Percentiles rank a stretch among this genome's conserved stretches.
Conservation (phyloP, 108 stramenopile genomes). For the Skeletonema tropicum region DNA sequence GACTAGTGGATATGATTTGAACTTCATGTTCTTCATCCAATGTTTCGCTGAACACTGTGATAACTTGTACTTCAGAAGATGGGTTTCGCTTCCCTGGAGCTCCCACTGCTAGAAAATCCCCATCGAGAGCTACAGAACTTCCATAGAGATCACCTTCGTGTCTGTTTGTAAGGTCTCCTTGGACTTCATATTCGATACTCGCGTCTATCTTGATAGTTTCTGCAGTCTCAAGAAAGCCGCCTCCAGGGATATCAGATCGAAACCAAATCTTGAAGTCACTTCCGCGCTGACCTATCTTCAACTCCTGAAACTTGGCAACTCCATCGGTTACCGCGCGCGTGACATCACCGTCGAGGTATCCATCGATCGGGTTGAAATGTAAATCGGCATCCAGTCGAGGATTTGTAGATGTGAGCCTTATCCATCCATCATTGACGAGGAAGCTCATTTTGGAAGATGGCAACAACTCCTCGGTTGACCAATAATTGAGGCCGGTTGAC, state of each 20-base stretch:
- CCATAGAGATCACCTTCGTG: constrained; percentile 51
- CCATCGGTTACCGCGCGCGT: constrained; percentile 44
- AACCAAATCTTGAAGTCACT: constrained; percentile 66
- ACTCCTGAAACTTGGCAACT: constrained; percentile 52
- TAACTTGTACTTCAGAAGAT: constrained; percentile 57
- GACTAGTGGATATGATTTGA: constrained; percentile 49
- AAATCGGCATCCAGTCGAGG: constrained; percentile 67
- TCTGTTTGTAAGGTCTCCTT: constrained; percentile 45
- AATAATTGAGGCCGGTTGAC: constrained; percentile 54
- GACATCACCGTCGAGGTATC: constrained; percentile 48
- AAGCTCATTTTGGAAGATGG: constrained; percentile 32
- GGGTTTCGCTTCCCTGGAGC: constrained; percentile 59
- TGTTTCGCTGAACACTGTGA: constrained; percentile 50
- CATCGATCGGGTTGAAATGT: constrained; percentile 64
- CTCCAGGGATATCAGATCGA: constrained; percentile 12
- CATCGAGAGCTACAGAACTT: constrained; percentile 29
- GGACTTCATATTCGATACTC: constrained; percentile 62
- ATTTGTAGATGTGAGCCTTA: constrained; percentile 32
- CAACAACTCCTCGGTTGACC: constrained; percentile 42
- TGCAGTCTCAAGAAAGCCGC: constrained; percentile 13
- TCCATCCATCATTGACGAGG: constrained; percentile 44
- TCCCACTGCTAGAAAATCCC: constrained; percentile 43
- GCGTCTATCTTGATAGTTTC: constrained; percentile 28
- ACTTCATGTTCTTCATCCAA: constrained; percentile 33
- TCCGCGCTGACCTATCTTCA: constrained; percentile 64